phyloP scores from a whole-genome alignment of 345 rosid genomes.

The Eutrema heterophyllum region DNA sequence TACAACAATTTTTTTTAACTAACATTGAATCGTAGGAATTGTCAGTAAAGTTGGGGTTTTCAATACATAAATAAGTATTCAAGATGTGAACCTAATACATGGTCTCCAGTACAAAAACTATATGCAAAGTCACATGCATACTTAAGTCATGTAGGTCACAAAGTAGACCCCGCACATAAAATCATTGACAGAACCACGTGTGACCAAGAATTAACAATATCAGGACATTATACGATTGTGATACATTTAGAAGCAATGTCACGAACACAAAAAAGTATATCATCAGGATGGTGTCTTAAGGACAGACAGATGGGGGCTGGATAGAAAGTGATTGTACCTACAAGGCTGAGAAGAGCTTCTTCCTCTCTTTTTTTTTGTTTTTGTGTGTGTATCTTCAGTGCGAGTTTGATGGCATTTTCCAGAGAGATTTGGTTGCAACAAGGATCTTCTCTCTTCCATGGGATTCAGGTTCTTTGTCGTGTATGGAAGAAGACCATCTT shows the following conservation, averaged over 20 bases:
- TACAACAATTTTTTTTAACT: background rate
- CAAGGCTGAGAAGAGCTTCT: conserved; percentile 29
- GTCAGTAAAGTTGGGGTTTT: conserved; percentile 6
- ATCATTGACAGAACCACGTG: conserved; percentile 27
- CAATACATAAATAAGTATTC: conserved; percentile 11
- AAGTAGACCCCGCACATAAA: conserved; percentile 25
- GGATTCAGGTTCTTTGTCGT: conserved; percentile 74
- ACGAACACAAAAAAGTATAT: conserved; percentile 18
- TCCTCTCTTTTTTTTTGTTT: background rate
- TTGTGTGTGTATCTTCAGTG: conserved; percentile 26
- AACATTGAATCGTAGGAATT: conserved; percentile 14
- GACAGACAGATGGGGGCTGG: conserved; percentile 9
- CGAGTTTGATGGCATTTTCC: conserved; percentile 54
- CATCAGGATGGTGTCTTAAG: conserved; percentile 17
- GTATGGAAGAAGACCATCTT: conserved; percentile 58
- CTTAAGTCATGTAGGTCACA: conserved; percentile 32
- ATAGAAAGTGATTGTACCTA: conserved; percentile 39
- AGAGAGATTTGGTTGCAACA: conserved; percentile 61
- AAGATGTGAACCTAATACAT: conserved; percentile 27
- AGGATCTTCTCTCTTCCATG: conserved; percentile 66
- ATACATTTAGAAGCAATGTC: conserved; percentile 35
- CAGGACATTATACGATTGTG: conserved; percentile 24
- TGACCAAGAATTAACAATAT: conserved; percentile 25
- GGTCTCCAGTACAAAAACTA: conserved; percentile 17
- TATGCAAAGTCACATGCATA: conserved; percentile 30